Conservation (phyloP, 371 early-diverging fungal genomes). For the Umbelopsis sp. region DNA sequence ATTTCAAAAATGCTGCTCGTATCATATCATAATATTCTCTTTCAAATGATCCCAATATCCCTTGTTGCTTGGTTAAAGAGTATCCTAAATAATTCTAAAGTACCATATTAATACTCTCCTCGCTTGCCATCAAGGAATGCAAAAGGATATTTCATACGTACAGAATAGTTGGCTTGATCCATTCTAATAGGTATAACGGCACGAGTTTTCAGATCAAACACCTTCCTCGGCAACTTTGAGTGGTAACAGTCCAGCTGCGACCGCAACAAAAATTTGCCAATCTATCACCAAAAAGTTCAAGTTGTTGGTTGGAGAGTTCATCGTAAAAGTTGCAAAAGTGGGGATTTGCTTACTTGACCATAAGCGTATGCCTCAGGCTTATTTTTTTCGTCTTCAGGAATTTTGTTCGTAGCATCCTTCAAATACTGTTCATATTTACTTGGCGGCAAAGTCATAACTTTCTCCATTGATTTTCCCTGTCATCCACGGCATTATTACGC, state of each 20-base stretch:
- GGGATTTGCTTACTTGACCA: conserved; percentile 35
- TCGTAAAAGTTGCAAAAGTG: neutral
- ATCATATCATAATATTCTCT: conserved; percentile 96
- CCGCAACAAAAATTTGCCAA: conserved; percentile 76
- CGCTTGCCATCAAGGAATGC: neutral
- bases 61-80: conserved; percentile 57
- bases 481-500: neutral
- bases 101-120: neutral
- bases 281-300: conserved; percentile 21
- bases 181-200: conserved; percentile 86
- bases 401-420: conserved; percentile 51
- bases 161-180: conserved; percentile 76
- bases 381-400: conserved; percentile 43
- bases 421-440: conserved; percentile 69
- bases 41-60: conserved; percentile 83
- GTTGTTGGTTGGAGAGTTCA: neutral
- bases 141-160: conserved; percentile 26
- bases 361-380: conserved; percentile 57
- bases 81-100: conserved; percentile 60
- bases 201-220: conserved; percentile 95
- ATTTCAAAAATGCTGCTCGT: conserved; percentile 78
- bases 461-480: conserved; percentile 87
- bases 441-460: conserved; percentile 71
- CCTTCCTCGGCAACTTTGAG: conserved; percentile 69
- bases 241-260: conserved; percentile 93